A percentile compares a stretch with the other conserved stretches of the same genome.
These are phyloP conservation scores for Acanthamoeba polyphaga DNA, from an alignment of 208 protist genomes.

Conservation along the genomic window DNA sequence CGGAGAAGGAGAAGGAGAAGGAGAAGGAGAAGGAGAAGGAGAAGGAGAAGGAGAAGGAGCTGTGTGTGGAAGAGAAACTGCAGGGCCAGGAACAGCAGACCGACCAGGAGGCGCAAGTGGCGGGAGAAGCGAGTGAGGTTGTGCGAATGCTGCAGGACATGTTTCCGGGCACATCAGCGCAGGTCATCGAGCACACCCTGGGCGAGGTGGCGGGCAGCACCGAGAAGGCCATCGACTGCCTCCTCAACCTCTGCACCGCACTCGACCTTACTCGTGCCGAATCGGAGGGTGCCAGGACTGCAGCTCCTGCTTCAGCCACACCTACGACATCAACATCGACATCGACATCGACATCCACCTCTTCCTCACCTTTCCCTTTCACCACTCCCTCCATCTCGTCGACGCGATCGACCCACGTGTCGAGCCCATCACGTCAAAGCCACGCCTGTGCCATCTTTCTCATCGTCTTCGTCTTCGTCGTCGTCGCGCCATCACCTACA, in stretches of 20 bases:
- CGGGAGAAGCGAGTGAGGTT: background rate
- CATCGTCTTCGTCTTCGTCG: background rate
- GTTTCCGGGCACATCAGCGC: background rate
- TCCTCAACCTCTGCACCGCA: background rate
- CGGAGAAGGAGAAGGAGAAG: no score
- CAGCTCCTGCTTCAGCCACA: no score
- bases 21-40: background rate
- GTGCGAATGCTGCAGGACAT: background rate
- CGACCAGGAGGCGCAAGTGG: background rate
- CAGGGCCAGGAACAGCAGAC: background rate
- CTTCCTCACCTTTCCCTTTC: background rate
- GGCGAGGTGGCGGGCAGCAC: background rate
- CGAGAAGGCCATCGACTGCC: conserved; percentile 5
- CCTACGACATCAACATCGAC: no score
- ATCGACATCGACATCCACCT: background rate
- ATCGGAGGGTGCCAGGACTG: background rate
- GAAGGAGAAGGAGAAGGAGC: background rate
- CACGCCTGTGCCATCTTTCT: no score
- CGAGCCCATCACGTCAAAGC: background rate
- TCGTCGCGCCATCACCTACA: background rate
- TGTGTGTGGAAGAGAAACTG: background rate
- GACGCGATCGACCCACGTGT: background rate
- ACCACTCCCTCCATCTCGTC: background rate
- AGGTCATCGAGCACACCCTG: background rate
- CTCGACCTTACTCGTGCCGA: background rate